A percentile compares a stretch with the other conserved stretches of the same genome.
Evolutionary conservation across 2,329 filamentous ascomycete genomes (phyloP).

Genomic region (Sporothrix pseudoabietina): DNA sequence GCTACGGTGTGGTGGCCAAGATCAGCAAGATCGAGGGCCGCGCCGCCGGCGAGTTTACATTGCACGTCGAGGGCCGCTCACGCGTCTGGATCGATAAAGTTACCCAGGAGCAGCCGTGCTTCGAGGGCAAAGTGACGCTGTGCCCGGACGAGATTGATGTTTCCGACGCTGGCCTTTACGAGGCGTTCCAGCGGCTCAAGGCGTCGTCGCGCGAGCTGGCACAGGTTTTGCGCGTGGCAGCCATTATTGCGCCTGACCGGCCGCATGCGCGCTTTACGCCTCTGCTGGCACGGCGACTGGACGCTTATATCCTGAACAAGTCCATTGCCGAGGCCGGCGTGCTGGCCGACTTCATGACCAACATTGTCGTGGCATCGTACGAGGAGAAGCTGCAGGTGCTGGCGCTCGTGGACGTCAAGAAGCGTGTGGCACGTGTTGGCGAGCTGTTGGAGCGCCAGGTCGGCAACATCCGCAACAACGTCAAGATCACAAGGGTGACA

Average conservation of each 20-base stretch:
- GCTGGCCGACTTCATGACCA: constrained; percentile 95
- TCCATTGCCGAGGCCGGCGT: constrained; percentile 78
- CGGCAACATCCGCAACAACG: constrained; percentile 78
- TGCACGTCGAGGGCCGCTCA: constrained; percentile 83
- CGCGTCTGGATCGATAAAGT: constrained; percentile 76
- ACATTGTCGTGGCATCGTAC: constrained; percentile 81
- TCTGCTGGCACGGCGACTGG: constrained; percentile 80
- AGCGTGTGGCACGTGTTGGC: constrained; percentile 77
- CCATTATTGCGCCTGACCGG: constrained; percentile 73
- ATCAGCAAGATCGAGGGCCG: constrained; percentile 77
- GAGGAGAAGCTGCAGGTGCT: constrained; percentile 90
- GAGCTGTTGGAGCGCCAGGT: constrained; percentile 83
- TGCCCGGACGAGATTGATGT: constrained; percentile 63
- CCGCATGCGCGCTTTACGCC: constrained; percentile 71
- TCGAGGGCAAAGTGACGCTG: constrained; percentile 76
- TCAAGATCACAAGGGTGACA: constrained; percentile 79
- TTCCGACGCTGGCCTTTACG: constrained; percentile 63
- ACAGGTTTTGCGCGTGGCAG: constrained; percentile 78
- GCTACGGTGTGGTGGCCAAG: constrained; percentile 78
- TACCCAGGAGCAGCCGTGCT: constrained; percentile 77
- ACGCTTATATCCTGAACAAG: constrained; percentile 83
- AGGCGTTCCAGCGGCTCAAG: constrained; percentile 79
- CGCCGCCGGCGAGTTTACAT: constrained; percentile 72
- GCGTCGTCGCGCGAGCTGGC: constrained; percentile 83
- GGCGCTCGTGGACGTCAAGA: constrained; percentile 75